Conservation (phyloP, 345 rosid genomes). For the Syzygium jambos region DNA sequence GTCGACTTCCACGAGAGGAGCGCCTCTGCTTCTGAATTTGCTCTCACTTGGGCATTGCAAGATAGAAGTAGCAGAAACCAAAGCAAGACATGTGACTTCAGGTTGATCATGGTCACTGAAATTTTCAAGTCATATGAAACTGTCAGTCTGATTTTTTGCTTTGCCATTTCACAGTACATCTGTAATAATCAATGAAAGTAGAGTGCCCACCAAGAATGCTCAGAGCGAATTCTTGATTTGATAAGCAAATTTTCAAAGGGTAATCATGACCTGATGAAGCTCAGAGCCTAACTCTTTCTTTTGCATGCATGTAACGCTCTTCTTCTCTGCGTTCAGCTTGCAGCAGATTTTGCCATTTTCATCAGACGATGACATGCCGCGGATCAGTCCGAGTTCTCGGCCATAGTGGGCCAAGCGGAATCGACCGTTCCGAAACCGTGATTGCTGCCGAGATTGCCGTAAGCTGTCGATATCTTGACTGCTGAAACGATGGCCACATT, state of each 20-base stretch:
- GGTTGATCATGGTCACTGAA: neutral
- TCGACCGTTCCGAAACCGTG: neutral
- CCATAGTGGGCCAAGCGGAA: neutral
- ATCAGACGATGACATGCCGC: neutral
- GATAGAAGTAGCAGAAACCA: neutral
- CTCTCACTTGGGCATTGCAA: neutral
- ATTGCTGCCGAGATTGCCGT: neutral
- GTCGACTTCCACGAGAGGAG: neutral
- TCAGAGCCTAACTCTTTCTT: no score
- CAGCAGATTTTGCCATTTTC: neutral
- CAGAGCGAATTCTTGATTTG: no score
- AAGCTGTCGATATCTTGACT: neutral
- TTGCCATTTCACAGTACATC: neutral
- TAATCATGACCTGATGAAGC: no score
- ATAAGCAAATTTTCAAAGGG: no score
- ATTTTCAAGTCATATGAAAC: neutral
- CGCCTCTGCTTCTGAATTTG: neutral
- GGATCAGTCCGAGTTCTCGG: neutral
- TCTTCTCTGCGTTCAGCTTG: neutral
- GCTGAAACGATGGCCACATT: neutral
- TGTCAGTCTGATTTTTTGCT: neutral
- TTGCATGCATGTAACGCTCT: neutral
- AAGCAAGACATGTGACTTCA: neutral
- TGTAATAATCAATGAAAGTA: no score
- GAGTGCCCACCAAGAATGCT: no score